A percentile compares a stretch with the other conserved stretches of the same genome.
These are phyloP conservation scores for Echium plantagineum DNA, from an alignment of 257 asterid genomes.

Conservation along the genomic window DNA sequence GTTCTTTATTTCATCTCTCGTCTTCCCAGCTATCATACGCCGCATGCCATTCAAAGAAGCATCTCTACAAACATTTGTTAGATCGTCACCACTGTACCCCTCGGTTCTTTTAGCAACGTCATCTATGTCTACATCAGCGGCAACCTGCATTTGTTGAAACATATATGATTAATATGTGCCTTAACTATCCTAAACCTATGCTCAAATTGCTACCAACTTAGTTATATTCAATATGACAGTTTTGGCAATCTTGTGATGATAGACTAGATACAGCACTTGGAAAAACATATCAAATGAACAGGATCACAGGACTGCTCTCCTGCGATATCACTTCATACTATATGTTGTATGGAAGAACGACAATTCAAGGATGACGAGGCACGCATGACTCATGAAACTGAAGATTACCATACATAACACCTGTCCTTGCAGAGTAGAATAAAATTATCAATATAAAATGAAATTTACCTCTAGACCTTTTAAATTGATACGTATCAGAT, in stretches of 20 bases:
- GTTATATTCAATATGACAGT: too few relatives aligned
- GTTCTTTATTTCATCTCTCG: slow-evolving; percentile 79
- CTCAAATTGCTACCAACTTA: too few relatives aligned
- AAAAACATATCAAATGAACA: too few relatives aligned
- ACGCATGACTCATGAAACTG: not conserved
- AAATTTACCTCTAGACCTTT: slow-evolving; percentile 74
- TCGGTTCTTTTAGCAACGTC: slow-evolving; percentile 87
- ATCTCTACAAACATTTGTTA: slow-evolving; percentile 88
- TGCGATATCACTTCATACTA: too few relatives aligned
- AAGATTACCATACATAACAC: not conserved
- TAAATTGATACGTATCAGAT: slow-evolving; percentile 75
- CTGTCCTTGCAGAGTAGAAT: not conserved
- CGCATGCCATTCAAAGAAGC: slow-evolving; percentile 37
- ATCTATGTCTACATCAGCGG: slow-evolving; percentile 82
- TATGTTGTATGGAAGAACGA: not conserved
- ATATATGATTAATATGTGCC: not conserved
- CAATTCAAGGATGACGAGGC: not conserved
- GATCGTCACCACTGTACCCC: slow-evolving; percentile 97
- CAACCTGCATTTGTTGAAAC: slow-evolving; percentile 39
- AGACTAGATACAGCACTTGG: too few relatives aligned
- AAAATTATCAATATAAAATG: not conserved
- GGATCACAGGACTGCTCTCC: too few relatives aligned
- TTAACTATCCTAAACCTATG: too few relatives aligned
- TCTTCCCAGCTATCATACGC: slow-evolving; percentile 67
- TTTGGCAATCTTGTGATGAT: too few relatives aligned